These are phyloP conservation scores for Knoxdaviesia capensis DNA, from an alignment of 2,329 filamentous ascomycete species.

Conservation along the genomic window DNA sequence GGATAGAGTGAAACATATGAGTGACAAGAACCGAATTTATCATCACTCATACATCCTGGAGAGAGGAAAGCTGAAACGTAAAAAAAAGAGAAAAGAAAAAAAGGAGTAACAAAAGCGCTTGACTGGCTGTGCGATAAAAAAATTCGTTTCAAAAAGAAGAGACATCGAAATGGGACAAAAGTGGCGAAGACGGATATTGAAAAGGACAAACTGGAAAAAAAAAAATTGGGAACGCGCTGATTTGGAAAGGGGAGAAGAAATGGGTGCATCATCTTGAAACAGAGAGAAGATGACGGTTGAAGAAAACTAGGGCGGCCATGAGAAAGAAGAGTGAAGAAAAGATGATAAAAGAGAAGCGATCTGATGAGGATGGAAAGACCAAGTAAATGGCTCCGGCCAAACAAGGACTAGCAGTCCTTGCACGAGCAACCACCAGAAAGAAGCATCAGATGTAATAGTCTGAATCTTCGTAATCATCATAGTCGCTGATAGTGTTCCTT, in stretches of 20 bases:
- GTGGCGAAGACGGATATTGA: background rate
- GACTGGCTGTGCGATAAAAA: slow-evolving; percentile 3
- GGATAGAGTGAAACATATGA: background rate
- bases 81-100: slow-evolving; percentile 7
- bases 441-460: background rate
- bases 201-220: background rate
- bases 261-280: background rate
- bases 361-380: too few relatives aligned
- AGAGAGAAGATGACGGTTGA: too few relatives aligned
- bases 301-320: background rate
- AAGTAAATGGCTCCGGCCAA: too few relatives aligned
- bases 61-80: slow-evolving; percentile 6
- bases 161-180: background rate
- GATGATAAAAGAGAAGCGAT: background rate
- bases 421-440: background rate
- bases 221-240: too few relatives aligned
- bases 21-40: background rate
- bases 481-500: slow-evolving; percentile 5
- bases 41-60: background rate
- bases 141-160: slow-evolving; percentile 5
- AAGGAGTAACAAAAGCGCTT: slow-evolving; percentile 4
- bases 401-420: background rate
- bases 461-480: slow-evolving; percentile 1
- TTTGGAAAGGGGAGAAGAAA: background rate
- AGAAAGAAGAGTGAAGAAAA: background rate